phyloP scores from a whole-genome alignment of 257 asterid species.

The Solanum ossicruentum region DNA sequence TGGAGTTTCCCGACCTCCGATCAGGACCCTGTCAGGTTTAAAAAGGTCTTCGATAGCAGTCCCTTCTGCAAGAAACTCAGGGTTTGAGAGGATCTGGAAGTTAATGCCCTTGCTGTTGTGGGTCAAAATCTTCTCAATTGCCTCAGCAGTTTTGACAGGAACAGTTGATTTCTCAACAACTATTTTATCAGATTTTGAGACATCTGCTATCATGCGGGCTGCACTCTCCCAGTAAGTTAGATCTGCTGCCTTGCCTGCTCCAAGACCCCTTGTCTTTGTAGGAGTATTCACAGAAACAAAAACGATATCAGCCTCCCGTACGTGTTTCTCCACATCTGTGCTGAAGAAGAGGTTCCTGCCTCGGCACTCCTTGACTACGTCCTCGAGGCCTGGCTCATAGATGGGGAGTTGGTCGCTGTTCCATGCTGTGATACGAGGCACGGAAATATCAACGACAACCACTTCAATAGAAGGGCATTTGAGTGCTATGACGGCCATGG shows the following conservation, averaged over 20 bases:
- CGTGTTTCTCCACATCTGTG: constrained; percentile 16
- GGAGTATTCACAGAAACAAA: constrained; percentile 21
- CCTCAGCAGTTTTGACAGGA: constrained; percentile 19
- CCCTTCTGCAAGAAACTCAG: constrained; percentile 22
- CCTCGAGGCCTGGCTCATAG: constrained; percentile 18
- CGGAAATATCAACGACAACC: constrained; percentile 16
- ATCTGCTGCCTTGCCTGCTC: constrained; percentile 23
- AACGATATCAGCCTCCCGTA: constrained; percentile 15
- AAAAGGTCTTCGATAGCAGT: constrained; percentile 14
- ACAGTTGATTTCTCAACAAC: constrained; percentile 20
- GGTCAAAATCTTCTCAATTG: constrained; percentile 17
- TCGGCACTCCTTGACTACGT: constrained; percentile 15
- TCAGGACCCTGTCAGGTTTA: constrained; percentile 18
- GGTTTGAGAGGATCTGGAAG: constrained; percentile 20
- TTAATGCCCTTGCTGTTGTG: constrained; percentile 22
- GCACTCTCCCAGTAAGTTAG: constrained; percentile 22
- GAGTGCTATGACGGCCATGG: constrained; percentile 18
- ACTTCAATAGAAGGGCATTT: constrained; percentile 16
- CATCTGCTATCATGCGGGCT: constrained; percentile 21
- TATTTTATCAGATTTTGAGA: constrained; percentile 13
- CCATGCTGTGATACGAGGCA: constrained; percentile 17
- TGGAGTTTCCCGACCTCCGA: constrained; percentile 18
- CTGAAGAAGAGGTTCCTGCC: constrained; percentile 21
- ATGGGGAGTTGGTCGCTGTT: constrained; percentile 17
- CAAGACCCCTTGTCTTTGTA: constrained; percentile 17